Base-by-base conservation (phyloP, 352 stramenopile genomes). In the Globisporangium nunn region DNA sequence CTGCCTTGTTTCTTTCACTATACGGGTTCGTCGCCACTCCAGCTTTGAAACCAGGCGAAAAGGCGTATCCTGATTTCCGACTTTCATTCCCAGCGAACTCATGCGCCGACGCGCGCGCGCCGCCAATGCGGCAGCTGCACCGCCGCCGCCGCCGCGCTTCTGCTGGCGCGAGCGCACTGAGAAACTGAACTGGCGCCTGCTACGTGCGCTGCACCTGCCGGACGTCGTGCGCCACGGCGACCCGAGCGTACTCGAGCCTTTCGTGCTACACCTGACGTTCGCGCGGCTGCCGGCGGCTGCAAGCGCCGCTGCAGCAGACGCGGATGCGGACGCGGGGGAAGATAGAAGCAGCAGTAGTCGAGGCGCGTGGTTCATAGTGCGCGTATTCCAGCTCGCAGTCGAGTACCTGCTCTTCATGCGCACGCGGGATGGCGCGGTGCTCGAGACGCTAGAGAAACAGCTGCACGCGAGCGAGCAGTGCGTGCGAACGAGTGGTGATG, bases 321-420 rank as follows among this genome's bases (percentile, higher is more conserved):
- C 7, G 10, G 6, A 48, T 1, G 33, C 28, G 10, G 15, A 23
- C 28, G n/a, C 30, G 15, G 6, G 15, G 8, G 23, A 15, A 11
- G 23, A 23, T 23, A 2, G 11, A 12, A 50, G n/a, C 17, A 18
- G 33, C 11, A 29, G 47, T 23, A 23, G 40, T 23, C 39, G 45
- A 14, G 50, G 49, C 52, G 76, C 68, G 40, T 91, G 81, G 81
- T 86, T 87, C 64, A 28, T 91, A 14, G 70, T 87, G 63, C 77
- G 77, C 4, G 49, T 88, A 40, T 51, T 92, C 30, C 81, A 92
- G 64, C 61, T 92, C 41, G 54, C 81, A 8, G 88, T 87, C 74
- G 81, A 92, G 60, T 92, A 83, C 65, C 33, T 92, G 54, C 73
- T 90, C 12, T 92, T 78, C 58, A 72, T 88, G 62, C 64, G 81